These are phyloP conservation scores for Zygnema circumcarinatum DNA, from an alignment of 139 green algal species.

Conservation along the genomic window DNA sequence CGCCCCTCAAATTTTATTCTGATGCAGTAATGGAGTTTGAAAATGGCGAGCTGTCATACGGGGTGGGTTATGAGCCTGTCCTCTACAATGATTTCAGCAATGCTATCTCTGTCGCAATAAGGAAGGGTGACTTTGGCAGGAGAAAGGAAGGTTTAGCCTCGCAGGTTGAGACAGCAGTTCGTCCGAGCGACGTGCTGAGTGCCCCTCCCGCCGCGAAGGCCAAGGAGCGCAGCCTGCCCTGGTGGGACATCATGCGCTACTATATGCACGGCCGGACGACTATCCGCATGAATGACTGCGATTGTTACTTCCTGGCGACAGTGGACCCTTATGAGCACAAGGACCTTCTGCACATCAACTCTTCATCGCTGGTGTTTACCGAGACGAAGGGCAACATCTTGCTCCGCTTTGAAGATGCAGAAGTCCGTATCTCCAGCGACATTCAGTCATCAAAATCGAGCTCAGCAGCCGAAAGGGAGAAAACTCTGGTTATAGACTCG, in stretches of 20 bases:
- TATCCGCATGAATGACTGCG: conserved; percentile 12
- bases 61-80: conserved; percentile 45
- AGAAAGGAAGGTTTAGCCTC: neutral
- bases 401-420: neutral
- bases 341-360: conserved; percentile 29
- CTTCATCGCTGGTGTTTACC: conserved; percentile 22
- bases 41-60: conserved; percentile 21
- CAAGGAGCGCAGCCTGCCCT: conserved; percentile 53
- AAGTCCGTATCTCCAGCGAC: neutral
- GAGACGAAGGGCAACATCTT: conserved; percentile 41
- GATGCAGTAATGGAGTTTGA: conserved; percentile 15
- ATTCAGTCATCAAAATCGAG: neutral
- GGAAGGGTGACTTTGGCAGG: conserved; percentile 38
- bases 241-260: conserved; percentile 60
- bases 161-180: neutral
- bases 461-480: neutral
- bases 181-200: neutral
- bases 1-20: conserved; percentile 53
- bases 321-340: conserved; percentile 58
- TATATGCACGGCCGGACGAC: conserved; percentile 48
- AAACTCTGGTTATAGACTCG: conserved; percentile 17
- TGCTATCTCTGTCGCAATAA: conserved; percentile 32
- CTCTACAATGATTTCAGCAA: conserved; percentile 55
- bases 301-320: conserved; percentile 33
- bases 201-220: neutral